phyloP scores from a whole-genome alignment of 805 yeast species.

The Kodamaea kaohsiungensis region DNA sequence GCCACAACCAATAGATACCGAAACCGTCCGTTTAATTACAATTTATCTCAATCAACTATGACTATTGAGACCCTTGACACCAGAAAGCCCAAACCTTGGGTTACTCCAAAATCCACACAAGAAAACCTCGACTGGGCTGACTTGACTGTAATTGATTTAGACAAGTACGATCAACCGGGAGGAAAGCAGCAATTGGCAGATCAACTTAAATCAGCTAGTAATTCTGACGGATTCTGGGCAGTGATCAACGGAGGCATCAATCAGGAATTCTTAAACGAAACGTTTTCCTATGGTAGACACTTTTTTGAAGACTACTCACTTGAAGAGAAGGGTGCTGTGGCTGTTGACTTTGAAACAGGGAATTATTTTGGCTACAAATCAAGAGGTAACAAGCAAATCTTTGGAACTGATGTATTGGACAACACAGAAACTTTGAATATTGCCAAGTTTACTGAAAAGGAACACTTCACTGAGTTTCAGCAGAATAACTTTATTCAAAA shows the following conservation, averaged over 20 bases:
- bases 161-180: constrained; percentile 25
- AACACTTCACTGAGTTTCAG: constrained; percentile 18
- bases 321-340: constrained; percentile 26
- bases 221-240: constrained; percentile 35
- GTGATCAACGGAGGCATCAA: constrained; percentile 25
- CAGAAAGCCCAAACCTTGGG: constrained; percentile 20
- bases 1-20: not conserved
- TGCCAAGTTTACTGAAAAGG: constrained; percentile 30
- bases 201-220: constrained; percentile 26
- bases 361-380: constrained; percentile 36
- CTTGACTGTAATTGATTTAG: constrained; percentile 26
- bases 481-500: constrained; percentile 24
- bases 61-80: constrained; percentile 9
- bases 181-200: constrained; percentile 28
- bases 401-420: constrained; percentile 30
- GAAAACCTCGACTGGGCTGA: constrained; percentile 34
- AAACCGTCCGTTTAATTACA: not conserved
- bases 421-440: constrained; percentile 33
- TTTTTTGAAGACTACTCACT: constrained; percentile 26
- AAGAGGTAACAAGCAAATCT: constrained; percentile 31
- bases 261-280: constrained; percentile 25
- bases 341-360: constrained; percentile 28
- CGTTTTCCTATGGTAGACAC: constrained; percentile 28
- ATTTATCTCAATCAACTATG: constrained; percentile 5
- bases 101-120: constrained; percentile 25